Conservation (phyloP, 306 rosid genomes). For the Trifolium subterraneum region DNA sequence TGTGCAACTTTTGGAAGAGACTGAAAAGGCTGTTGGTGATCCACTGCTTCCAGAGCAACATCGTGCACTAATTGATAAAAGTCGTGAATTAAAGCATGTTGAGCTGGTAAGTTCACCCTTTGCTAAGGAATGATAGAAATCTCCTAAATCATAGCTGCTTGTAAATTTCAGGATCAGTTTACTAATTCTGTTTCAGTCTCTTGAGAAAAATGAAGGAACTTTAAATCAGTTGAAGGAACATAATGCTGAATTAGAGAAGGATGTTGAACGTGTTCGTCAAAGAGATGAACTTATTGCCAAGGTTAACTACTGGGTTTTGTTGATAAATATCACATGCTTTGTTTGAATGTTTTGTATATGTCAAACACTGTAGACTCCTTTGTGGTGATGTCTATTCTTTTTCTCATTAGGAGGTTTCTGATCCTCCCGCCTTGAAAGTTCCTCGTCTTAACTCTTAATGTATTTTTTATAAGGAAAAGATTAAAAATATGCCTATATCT, state of each 20-base stretch:
- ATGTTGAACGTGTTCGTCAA: conserved; percentile 93
- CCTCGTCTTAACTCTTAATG: not conserved
- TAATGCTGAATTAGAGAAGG: conserved; percentile 86
- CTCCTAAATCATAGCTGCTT: conserved; percentile 14
- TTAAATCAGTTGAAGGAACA: conserved; percentile 75
- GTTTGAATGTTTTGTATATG: conserved; percentile 23
- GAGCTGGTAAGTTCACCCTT: conserved; percentile 62
- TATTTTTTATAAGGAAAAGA: not conserved
- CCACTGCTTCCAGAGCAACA: conserved; percentile 82
- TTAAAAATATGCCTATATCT: conserved; percentile 4
- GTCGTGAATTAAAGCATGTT: conserved; percentile 73
- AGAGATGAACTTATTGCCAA: conserved; percentile 78
- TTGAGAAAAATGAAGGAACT: conserved; percentile 82
- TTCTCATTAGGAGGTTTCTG: conserved; percentile 12
- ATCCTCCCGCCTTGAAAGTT: conserved; percentile 27
- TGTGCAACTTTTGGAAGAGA: conserved; percentile 91
- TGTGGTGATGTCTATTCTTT: not conserved
- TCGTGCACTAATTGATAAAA: conserved; percentile 70
- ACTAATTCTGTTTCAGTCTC: conserved; percentile 61
- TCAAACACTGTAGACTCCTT: conserved; percentile 6
- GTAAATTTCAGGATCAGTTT: conserved; percentile 14
- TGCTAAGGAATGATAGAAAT: conserved; percentile 11
- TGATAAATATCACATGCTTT: conserved; percentile 31
- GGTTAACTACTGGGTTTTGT: conserved; percentile 54
- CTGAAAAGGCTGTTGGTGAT: conserved; percentile 95